phyloP scores from a whole-genome alignment of 164 flowering plant genomes.

The Stephania yunnanensis region DNA sequence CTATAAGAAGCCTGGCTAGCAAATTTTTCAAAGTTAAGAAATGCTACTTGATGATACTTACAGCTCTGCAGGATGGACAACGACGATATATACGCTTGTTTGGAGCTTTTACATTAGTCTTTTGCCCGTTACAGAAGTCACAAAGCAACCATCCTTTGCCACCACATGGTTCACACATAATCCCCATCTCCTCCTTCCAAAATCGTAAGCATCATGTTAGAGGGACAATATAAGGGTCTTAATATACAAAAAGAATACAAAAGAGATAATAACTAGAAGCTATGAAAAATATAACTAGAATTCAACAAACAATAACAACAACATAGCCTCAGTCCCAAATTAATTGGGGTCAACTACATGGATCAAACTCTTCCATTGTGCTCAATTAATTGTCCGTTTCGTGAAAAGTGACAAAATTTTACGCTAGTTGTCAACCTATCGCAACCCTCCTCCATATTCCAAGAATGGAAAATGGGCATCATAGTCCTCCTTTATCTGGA shows the following conservation, averaged over 20 bases:
- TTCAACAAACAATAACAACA: too few relatives aligned
- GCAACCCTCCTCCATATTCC: too few relatives aligned
- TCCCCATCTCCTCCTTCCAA: constrained; percentile 41
- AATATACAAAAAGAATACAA: neutral
- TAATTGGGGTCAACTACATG: too few relatives aligned
- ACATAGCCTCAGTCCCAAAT: too few relatives aligned
- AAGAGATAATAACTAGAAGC: neutral
- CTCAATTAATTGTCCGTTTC: too few relatives aligned
- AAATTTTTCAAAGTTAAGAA: neutral
- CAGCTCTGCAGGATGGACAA: constrained; percentile 90
- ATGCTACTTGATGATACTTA: constrained; percentile 28
- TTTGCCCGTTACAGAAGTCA: constrained; percentile 77
- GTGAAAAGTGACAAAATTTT: too few relatives aligned
- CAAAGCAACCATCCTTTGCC: constrained; percentile 92
- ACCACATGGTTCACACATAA: constrained; percentile 69
- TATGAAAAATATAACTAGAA: too few relatives aligned
- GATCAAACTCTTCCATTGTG: too few relatives aligned
- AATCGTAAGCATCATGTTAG: constrained; percentile 7
- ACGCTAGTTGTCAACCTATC: too few relatives aligned
- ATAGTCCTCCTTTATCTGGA: too few relatives aligned
- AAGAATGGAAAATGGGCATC: too few relatives aligned
- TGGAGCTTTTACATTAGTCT: constrained; percentile 67
- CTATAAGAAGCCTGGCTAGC: neutral
- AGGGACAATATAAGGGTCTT: neutral
- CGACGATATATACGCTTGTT: constrained; percentile 75